Evolutionary conservation across 495 filamentous ascomycete genomes (phyloP).

Genomic region (Penicilliopsis zonata): DNA sequence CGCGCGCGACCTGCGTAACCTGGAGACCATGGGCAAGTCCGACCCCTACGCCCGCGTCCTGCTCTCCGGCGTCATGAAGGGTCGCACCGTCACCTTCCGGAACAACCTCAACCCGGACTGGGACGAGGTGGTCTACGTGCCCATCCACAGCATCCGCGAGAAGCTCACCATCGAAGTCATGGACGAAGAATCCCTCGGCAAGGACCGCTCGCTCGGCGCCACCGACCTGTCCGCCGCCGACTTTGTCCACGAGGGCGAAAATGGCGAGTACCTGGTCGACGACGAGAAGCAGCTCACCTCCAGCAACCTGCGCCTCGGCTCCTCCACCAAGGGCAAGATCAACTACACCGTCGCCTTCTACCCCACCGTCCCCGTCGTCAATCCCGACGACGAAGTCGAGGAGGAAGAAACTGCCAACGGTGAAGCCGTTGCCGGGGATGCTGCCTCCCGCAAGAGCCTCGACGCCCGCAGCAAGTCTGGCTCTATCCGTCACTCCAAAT

Average conservation of each 20-base stretch:
- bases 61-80: conserved; percentile 80
- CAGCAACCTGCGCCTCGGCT: conserved; percentile 52
- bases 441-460: conserved; percentile 20
- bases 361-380: conserved; percentile 72
- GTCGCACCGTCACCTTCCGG: conserved; percentile 84
- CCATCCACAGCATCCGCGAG: conserved; percentile 77
- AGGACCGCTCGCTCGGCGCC: conserved; percentile 74
- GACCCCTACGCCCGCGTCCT: conserved; percentile 87
- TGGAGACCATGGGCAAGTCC: conserved; percentile 93
- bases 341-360: conserved; percentile 85
- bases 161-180: conserved; percentile 85
- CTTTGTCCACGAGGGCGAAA: conserved; percentile 64
- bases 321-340: conserved; percentile 63
- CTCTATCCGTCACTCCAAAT: conserved; percentile 20
- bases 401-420: conserved; percentile 22
- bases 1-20: conserved; percentile 72
- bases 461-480: conserved; percentile 18
- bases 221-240: conserved; percentile 65
- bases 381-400: conserved; percentile 77
- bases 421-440: neutral
- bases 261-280: conserved; percentile 71
- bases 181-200: conserved; percentile 83
- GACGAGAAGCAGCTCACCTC: conserved; percentile 55
- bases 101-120: conserved; percentile 93
- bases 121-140: conserved; percentile 93